Percentiles rank a stretch among this genome's conserved stretches.
Evolutionary conservation across 176 grass and related monocot species (phyloP).

Genomic region (Juncus effusus): DNA sequence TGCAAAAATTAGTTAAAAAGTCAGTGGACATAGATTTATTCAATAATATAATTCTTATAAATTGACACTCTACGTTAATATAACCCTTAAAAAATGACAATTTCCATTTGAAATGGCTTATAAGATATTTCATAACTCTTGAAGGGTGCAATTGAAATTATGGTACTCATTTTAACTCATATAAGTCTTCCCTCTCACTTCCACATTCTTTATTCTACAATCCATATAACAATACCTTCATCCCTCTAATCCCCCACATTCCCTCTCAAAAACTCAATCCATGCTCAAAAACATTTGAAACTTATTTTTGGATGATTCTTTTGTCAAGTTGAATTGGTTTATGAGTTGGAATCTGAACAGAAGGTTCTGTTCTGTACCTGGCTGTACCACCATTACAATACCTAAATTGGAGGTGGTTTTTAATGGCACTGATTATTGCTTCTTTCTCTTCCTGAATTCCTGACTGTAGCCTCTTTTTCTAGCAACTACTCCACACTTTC

Average conservation of each 20-base stretch:
- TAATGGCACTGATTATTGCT: slow-evolving; percentile 28
- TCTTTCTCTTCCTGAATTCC: slow-evolving; percentile 24
- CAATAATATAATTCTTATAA: no score
- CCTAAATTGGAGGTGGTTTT: slow-evolving; percentile 29
- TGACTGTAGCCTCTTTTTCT: slow-evolving; percentile 1
- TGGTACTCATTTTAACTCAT: background rate
- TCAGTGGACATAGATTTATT: no score
- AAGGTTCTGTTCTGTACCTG: background rate
- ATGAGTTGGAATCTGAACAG: background rate
- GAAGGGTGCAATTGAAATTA: no score
- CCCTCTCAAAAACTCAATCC: background rate
- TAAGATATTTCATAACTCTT: no score
- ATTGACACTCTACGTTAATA: no score
- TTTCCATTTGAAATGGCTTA: no score
- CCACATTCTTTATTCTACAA: slow-evolving; percentile 20
- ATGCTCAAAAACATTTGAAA: no score
- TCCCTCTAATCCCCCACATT: slow-evolving; percentile 19
- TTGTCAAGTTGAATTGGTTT: background rate
- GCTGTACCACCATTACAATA: background rate
- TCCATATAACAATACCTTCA: background rate
- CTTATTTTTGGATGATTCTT: no score
- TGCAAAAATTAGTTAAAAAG: no score
- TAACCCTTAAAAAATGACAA: no score
- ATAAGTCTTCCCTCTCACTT: slow-evolving; percentile 13
- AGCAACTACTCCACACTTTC: slow-evolving; percentile 12